Conservation (phyloP, 2,329 filamentous ascomycete species). For the Aureobasidium sp. region DNA sequence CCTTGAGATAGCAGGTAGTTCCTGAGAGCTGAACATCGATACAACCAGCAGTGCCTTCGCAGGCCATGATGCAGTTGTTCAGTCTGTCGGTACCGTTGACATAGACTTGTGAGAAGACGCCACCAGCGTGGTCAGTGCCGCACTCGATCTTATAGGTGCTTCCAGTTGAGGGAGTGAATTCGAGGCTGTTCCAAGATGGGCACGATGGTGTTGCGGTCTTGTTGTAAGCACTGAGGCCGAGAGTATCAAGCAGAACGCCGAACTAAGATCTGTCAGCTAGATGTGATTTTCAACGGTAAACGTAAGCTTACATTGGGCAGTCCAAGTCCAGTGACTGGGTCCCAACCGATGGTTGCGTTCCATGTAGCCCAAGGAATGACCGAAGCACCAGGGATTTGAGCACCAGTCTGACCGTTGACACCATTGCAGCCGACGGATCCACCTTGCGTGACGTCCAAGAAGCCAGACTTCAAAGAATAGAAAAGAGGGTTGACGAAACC, state of each 20-base stretch:
- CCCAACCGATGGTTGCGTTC: constrained; percentile 20
- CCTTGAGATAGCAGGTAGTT: constrained; percentile 23
- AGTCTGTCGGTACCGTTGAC: constrained; percentile 17
- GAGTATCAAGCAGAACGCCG: not conserved
- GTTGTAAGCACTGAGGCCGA: constrained; percentile 5
- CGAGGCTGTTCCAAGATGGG: constrained; percentile 17
- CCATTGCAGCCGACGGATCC: constrained; percentile 25
- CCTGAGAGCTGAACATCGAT: constrained; percentile 21
- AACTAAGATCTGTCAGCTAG: constrained; percentile 8
- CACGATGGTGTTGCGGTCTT: constrained; percentile 12
- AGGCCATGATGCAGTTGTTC: constrained; percentile 19
- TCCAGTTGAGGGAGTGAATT: constrained; percentile 17
- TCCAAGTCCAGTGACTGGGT: constrained; percentile 25
- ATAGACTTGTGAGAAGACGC: constrained; percentile 19
- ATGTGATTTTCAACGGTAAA: too few species aligned
- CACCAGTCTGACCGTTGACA: constrained; percentile 7
- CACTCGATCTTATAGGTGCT: constrained; percentile 21
- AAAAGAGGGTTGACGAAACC: constrained; percentile 47
- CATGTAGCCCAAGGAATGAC: not conserved
- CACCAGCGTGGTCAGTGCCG: constrained; percentile 22
- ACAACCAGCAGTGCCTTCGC: constrained; percentile 17
- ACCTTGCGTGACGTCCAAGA: constrained; percentile 38
- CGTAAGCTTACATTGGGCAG: constrained; percentile 15
- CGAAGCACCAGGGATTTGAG: constrained; percentile 20
- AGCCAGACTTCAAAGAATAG: constrained; percentile 31